Conservation (phyloP, 2,329 filamentous ascomycete species). For the Mycocentrospora acerina region DNA sequence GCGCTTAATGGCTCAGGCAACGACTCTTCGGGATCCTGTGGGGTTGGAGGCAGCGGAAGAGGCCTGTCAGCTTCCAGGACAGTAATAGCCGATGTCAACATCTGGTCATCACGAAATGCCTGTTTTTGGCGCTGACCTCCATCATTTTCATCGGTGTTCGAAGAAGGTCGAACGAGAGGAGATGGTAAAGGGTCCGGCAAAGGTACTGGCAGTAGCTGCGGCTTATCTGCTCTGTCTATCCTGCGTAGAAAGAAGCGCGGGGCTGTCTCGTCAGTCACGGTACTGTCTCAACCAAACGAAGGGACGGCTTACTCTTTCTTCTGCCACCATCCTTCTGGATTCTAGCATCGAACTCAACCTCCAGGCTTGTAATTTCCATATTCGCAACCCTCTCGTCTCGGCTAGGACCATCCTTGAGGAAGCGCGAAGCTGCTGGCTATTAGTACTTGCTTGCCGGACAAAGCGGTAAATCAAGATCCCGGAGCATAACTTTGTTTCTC, state of each 20-base stretch:
- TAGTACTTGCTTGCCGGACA: background rate
- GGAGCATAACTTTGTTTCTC: constrained; percentile 18
- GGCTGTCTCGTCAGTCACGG: no score
- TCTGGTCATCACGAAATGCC: background rate
- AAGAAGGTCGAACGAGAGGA: background rate
- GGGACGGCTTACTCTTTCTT: background rate
- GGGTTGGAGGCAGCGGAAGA: background rate
- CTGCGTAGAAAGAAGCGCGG: constrained; percentile 11
- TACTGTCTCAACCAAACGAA: no score
- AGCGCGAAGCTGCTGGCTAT: constrained; percentile 16
- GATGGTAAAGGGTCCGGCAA: no score
- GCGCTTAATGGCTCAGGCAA: background rate
- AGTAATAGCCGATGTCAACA: background rate
- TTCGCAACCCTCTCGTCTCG: constrained; percentile 19
- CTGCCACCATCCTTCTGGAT: constrained; percentile 1
- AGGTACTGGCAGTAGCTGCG: no score
- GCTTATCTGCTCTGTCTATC: constrained; percentile 7
- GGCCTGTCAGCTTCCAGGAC: background rate
- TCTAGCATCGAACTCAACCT: constrained; percentile 15
- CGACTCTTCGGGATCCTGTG: background rate
- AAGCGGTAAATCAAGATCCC: background rate
- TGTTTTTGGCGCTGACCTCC: constrained; percentile 1
- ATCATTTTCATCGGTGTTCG: background rate
- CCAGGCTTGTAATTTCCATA: background rate
- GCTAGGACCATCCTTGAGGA: constrained; percentile 18